phyloP scores from a whole-genome alignment of 2,329 filamentous ascomycete species.

The Calonectria montana region DNA sequence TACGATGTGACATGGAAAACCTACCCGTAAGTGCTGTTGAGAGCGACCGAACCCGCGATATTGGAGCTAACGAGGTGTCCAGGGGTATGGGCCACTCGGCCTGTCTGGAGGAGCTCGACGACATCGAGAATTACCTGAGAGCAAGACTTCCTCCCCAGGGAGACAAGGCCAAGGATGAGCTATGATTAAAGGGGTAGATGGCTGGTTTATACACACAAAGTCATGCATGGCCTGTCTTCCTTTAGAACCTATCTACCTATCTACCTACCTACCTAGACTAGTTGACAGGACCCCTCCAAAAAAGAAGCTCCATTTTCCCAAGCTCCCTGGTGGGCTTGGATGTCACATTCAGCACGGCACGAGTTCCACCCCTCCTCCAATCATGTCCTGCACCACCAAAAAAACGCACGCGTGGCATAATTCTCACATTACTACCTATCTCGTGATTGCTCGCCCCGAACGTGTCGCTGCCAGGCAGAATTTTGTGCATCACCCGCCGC shows the following conservation, averaged over 20 bases:
- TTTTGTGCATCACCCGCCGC: background rate
- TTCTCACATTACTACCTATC: background rate
- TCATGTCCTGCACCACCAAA: background rate
- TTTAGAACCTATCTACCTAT: slow-evolving; percentile 9
- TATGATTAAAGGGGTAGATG: background rate
- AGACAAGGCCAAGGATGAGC: slow-evolving; percentile 13
- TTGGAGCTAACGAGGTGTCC: slow-evolving; percentile 20
- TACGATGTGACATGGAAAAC: slow-evolving; percentile 80
- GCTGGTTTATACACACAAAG: background rate
- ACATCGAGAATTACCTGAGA: slow-evolving; percentile 73
- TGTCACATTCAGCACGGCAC: slow-evolving; percentile 15
- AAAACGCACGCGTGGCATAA: slow-evolving; percentile 15
- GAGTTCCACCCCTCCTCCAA: slow-evolving; percentile 11
- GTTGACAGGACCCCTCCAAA: background rate
- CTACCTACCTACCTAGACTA: background rate
- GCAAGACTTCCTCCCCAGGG: slow-evolving; percentile 53
- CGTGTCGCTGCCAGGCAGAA: slow-evolving; percentile 3
- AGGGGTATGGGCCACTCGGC: slow-evolving; percentile 82
- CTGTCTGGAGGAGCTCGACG: slow-evolving; percentile 81
- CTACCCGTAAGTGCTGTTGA: slow-evolving; percentile 69
- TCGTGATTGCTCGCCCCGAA: slow-evolving; percentile 8
- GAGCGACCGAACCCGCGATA: background rate
- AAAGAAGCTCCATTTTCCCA: slow-evolving; percentile 6
- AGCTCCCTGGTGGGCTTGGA: slow-evolving; percentile 1
- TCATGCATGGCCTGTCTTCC: background rate